Evolutionary conservation across 2,329 filamentous ascomycete species (phyloP), one percentile per base, ranked within the genome.

Genomic region (Alternaria angustiovoidea): DNA sequence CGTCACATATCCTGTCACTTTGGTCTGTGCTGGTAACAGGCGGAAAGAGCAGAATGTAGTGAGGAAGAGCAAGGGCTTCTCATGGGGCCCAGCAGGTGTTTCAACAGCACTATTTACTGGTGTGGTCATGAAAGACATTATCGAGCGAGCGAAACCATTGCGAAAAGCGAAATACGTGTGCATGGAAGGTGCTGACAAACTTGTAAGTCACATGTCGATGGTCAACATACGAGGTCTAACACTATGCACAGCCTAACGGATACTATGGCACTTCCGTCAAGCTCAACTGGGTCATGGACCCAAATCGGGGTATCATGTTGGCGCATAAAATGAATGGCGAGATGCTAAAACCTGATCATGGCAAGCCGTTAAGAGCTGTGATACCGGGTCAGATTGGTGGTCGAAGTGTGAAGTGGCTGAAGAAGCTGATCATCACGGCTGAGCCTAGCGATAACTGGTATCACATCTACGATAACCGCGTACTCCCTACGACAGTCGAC

Each of bases 11-110:
- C 94, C 94, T 0, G 85, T 97, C 61, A 97, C 94, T 0, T 85
- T 97, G 1, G 93, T 97, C 22, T 97, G 94, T 76, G 94, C 94
- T 4, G 94, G 94, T 1, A 97, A 97, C 77, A 86, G 94, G 60
- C 87, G 94, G 32, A 97, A 97, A 80, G 94, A 97, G 79, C 94
- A 97, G 75, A 97, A 97, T 68, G 84, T 92, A 52, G 91, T 97
- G 3, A 86, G 92, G 16, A 97, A 97, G 77, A 92, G 91, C 1
- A 96, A 97, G 71, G 94, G 94, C 0, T 97, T 97, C 80, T 96
- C 93, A 2, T 97, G 94, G 94, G 94, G 94, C 36, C 84, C 94
- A 1, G 93, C 92, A 4, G 94, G 93, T 24, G 77, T 97, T 6
- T 96, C 93, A 0, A 97, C 92, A 0, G 92, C 93, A 0, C 81